Evolutionary conservation across 2,329 filamentous ascomycete genomes (phyloP), one percentile per base, ranked within the genome.

Genomic region (Endocalyx cinctus): DNA sequence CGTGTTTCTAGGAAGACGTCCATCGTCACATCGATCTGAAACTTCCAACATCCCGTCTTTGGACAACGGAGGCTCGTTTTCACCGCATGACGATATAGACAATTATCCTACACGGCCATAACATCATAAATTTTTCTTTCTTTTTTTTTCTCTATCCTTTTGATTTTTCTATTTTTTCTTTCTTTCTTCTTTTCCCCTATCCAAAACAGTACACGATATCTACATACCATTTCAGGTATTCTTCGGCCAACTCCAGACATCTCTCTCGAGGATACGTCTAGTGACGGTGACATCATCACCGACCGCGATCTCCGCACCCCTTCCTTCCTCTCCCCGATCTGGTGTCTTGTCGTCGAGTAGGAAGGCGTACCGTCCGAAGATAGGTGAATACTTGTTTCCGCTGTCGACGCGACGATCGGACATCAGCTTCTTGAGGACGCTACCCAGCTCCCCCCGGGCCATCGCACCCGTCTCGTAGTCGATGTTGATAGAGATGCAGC

Each of bases 351-450:
- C 39, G 7, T 41, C 42, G 5, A 47, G 35, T 26, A 83, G 57
- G 52, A 86, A 87, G 0, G 71, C 80, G 59, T 87, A 87, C 27
- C 82, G 68, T 8, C 84, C 84, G 66, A 88, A 88, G 7, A 85
- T 68, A 10, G 84, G 82, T 38, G 71, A 74, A 54, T 76, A 86
- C 52, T 77, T 83, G 20, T 64, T 64, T 0, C 84, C 84, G n/a
- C 54, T 43, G 51, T 89, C 84, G 6, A 88, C 81, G 35, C 83
- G 70, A 14, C 84, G 69, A 57, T 87, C 80, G 32, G 67, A 72
- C 70, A 79, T 79, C 48, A 89, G 59, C 48, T 79, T 77, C 64
- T 86, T 87, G 42, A 87, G 62, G 12, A 84, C 69, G 25, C 61
- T 64, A n/a, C 77, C 80, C 22, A 63, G 56, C 48, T 78, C 74